Base-by-base conservation (phyloP, 352 stramenopile species). In the Phytophthora melonis region DNA sequence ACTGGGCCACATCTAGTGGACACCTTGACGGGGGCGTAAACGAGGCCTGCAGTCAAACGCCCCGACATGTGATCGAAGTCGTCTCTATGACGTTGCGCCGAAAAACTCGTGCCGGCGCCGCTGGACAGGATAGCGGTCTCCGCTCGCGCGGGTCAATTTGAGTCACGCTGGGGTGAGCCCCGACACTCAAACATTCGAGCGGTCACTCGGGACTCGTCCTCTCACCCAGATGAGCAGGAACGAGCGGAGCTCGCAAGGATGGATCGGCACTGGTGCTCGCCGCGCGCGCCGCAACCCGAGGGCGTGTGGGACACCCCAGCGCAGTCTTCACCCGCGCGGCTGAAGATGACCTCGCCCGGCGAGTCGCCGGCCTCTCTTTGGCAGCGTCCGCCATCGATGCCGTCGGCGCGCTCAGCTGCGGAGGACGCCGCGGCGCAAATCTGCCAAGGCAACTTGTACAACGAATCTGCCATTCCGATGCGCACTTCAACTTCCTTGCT, bases 11-110 rank as follows among this genome's bases (percentile, higher is more conserved):
- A 50, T n/a, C 5, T 18, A 47, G 39, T 18, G 16, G 39, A 8
- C 39, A 47, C 39, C 30, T 34, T 10, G 30, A 34, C 7, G 0
- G 30, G 10, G 67, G 47, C 30, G 68, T 70, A 71, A 66, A 66
- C 61, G 23, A 39, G 52, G 47, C 52, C 19, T 5, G 43, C 59
- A 74, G 67, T 70, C 67, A 74, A 66, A 61, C 61, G 56, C 45
- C 41, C n/a, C 4, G 41, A 16, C 54, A 70, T 68, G 57, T 54
- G 57, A 14, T 63, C 21, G 19, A 13, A 18, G 18, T 54, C 13
- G 43, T 21, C 43, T 18, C 43, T 21, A 50, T 50, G 43, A 21
- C 16, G 43, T 50, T 21, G 43, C 14, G 43, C 43, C 4, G 43
- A 16, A 50, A 8, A 50, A 21, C 5, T n/a, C 16, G 5, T 21